phyloP scores from a whole-genome alignment of 2,329 filamentous ascomycete genomes.

The Hymenoscyphus fructigenus region DNA sequence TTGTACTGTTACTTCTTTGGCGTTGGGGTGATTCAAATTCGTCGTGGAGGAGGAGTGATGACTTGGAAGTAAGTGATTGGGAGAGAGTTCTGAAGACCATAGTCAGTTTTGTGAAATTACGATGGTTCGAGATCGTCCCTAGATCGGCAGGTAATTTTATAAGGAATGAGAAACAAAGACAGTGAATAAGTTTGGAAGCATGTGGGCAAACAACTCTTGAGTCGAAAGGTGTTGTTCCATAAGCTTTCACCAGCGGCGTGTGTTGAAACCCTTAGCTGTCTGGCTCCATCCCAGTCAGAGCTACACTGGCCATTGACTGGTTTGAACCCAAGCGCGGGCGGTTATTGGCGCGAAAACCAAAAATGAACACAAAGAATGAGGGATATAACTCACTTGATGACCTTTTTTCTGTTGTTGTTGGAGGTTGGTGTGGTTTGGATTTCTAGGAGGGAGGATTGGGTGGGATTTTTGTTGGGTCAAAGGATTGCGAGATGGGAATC shows the following conservation, averaged over 20 bases:
- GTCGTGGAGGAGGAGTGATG: neutral
- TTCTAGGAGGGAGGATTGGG: neutral
- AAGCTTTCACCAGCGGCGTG: neutral
- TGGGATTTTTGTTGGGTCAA: neutral
- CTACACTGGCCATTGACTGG: neutral
- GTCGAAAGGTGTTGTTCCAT: neutral
- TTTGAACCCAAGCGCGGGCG: neutral
- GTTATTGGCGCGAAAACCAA: neutral
- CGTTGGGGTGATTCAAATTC: neutral
- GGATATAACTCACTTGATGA: neutral
- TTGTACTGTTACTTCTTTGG: neutral
- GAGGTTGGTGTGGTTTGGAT: neutral
- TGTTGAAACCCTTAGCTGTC: neutral
- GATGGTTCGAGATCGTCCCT: neutral
- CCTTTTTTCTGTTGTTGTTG: neutral
- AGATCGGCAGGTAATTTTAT: neutral
- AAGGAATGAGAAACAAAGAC: neutral
- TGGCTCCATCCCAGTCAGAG: slow-evolving; percentile 5
- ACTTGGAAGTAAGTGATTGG: neutral
- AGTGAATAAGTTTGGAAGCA: neutral
- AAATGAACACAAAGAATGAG: neutral
- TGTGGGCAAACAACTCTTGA: neutral
- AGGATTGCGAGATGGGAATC: neutral
- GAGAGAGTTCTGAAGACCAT: slow-evolving; percentile 1
- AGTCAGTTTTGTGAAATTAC: neutral